Evolutionary conservation across 176 grass and related monocot genomes (phyloP), one percentile per base, ranked within the genome.

Genomic region (Poa pratensis): DNA sequence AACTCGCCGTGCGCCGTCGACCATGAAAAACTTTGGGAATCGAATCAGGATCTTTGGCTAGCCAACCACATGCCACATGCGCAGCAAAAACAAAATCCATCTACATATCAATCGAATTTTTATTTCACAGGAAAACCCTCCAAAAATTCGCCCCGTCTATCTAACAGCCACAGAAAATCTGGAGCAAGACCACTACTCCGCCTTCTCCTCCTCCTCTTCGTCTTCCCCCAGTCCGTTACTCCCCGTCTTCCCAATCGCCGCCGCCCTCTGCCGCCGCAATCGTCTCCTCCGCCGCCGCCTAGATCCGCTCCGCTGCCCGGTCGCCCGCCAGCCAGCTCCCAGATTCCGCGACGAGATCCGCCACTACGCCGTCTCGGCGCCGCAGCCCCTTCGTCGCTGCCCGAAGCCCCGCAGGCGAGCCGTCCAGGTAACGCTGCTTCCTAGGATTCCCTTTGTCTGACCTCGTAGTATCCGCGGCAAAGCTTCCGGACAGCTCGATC

Each of bases 101-200:
- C 20, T 18, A 23, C 39, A 8, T 17, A 22, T 26, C 27, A 48
- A 27, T n/a, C n/a, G n/a, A 27, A 19, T 75, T 32, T 53, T 15
- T 14, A 14, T 51, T 75, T 18, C 24, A 53, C 18, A 9, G 26
- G 16, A 66, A 76, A 39, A 61, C 14, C 78, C 60, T 6, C 22
- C 6, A 23, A 59, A 46, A 46, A 46, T 16, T 28, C 27, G 16
- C 24, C 12, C 14, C 15, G 8, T 69, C 65, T 6, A 54, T 69
- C 65, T 6, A 54, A n/a, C 35, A 60, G 78, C 88, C 88, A 65
- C 73, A 90, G 79, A 90, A 90, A 90, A 90, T 90, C 78, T 65
- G 14, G 60, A 78, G 63, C 49, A 60, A 82, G 83, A 82, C 52
- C 79, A 48, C 73, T 8, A 78, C 79, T 77, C 22, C 78, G 7